Evolutionary conservation across 805 yeast species (phyloP).

Genomic region (Schwanniomyces polymorphus): DNA sequence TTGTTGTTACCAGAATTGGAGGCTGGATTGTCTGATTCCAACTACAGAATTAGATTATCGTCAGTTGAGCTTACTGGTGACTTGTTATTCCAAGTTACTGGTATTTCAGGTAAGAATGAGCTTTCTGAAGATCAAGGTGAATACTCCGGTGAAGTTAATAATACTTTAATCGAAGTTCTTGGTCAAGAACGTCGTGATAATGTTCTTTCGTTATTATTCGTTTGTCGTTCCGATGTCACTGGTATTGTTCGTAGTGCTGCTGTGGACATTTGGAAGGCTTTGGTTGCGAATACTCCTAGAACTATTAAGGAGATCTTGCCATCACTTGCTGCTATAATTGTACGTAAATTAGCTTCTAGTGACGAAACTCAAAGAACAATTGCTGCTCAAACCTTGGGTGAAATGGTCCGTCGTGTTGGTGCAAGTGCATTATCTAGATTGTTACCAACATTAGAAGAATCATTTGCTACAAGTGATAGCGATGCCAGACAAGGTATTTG

Average conservation of each 20-base stretch:
- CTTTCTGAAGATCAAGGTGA: constrained; percentile 56
- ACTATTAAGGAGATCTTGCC: constrained; percentile 92
- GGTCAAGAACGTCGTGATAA: constrained; percentile 90
- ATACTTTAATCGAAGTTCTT: constrained; percentile 69
- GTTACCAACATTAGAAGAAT: constrained; percentile 77
- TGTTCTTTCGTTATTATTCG: constrained; percentile 79
- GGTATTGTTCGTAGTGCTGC: constrained; percentile 87
- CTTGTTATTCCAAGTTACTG: constrained; percentile 88
- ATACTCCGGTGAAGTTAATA: constrained; percentile 50
- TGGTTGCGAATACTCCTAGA: constrained; percentile 94
- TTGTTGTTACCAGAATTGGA: constrained; percentile 92
- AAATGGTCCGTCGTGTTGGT: constrained; percentile 91
- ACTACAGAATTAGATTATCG: constrained; percentile 84
- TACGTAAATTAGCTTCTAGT: constrained; percentile 78
- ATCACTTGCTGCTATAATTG: constrained; percentile 73
- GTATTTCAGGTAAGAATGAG: constrained; percentile 78
- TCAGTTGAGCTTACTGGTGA: constrained; percentile 97
- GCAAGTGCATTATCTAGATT: constrained; percentile 80
- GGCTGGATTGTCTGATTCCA: constrained; percentile 78
- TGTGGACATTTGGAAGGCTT: constrained; percentile 93
- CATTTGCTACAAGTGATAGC: constrained; percentile 60
- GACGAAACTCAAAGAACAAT: constrained; percentile 78
- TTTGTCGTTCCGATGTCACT: constrained; percentile 90
- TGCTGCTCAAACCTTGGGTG: constrained; percentile 94
- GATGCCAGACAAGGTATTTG: constrained; percentile 96